phyloP scores from a whole-genome alignment of 805 yeast genomes.

The Priceomyces fermenticarens region DNA sequence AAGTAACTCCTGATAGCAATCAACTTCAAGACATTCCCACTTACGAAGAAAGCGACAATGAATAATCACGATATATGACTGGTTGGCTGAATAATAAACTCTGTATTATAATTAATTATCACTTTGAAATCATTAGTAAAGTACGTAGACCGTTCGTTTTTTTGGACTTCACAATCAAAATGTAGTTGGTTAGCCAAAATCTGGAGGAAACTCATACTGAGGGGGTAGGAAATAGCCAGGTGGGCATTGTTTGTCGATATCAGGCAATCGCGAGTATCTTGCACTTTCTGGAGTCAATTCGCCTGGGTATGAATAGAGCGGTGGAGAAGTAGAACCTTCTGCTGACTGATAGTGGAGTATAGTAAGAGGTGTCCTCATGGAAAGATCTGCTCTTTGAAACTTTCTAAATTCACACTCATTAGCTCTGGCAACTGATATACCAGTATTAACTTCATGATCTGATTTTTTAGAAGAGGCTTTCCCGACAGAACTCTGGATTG shows the following conservation, averaged over 20 bases:
- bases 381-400: constrained; percentile 11
- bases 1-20: constrained; percentile 7
- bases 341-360: constrained; percentile 9
- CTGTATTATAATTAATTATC: constrained; percentile 1
- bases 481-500: neutral
- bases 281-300: too few species aligned
- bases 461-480: neutral
- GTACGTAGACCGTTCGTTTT: too few species aligned
- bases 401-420: constrained; percentile 5
- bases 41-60: constrained; percentile 40
- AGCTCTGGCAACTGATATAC: constrained; percentile 7
- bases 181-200: too few species aligned
- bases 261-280: too few species aligned
- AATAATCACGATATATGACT: constrained; percentile 6
- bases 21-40: constrained; percentile 34
- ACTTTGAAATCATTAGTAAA: too few species aligned
- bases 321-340: constrained; percentile 11
- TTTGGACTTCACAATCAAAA: too few species aligned
- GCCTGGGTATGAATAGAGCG: constrained; percentile 6
- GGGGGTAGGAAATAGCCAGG: too few species aligned
- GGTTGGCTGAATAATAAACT: neutral
- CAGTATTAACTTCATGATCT: constrained; percentile 4
- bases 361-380: constrained; percentile 11
- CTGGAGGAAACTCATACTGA: too few species aligned
- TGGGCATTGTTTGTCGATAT: too few species aligned